phyloP scores from a whole-genome alignment of 1,284 basidiomycete species.

The Lentinus polychrous region DNA sequence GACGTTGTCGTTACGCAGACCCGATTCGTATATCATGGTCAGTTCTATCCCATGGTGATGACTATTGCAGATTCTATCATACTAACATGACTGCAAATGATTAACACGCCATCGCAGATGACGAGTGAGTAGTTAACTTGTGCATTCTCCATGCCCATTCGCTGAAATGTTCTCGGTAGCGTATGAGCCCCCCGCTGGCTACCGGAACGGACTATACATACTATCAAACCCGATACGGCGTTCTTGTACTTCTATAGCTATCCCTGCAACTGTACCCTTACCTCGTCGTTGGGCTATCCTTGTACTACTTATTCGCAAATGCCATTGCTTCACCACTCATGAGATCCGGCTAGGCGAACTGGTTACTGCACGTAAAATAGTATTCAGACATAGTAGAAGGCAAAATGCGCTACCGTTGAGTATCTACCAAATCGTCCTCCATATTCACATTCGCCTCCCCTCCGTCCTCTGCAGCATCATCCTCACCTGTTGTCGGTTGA shows the following conservation, averaged over 20 bases:
- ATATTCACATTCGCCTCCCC: constrained; percentile 22
- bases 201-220: background rate
- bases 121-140: constrained; percentile 29
- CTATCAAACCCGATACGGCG: background rate
- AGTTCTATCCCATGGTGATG: constrained; percentile 11
- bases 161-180: background rate
- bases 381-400: background rate
- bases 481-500: constrained; percentile 4
- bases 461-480: constrained; percentile 13
- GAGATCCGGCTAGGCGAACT: no score
- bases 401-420: constrained; percentile 16
- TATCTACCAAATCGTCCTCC: constrained; percentile 23
- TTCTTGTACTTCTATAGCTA: background rate
- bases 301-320: background rate
- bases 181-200: background rate
- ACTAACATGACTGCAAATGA: background rate
- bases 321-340: background rate
- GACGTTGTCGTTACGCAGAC: constrained; percentile 35
- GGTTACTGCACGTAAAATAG: no score
- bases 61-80: background rate
- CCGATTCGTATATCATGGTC: constrained; percentile 73
- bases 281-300: background rate
- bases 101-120: constrained; percentile 23
- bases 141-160: background rate
- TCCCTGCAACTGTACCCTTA: background rate